phyloP scores from a whole-genome alignment of 2,329 filamentous ascomycete species.

The Decorospora gaudefroyi region DNA sequence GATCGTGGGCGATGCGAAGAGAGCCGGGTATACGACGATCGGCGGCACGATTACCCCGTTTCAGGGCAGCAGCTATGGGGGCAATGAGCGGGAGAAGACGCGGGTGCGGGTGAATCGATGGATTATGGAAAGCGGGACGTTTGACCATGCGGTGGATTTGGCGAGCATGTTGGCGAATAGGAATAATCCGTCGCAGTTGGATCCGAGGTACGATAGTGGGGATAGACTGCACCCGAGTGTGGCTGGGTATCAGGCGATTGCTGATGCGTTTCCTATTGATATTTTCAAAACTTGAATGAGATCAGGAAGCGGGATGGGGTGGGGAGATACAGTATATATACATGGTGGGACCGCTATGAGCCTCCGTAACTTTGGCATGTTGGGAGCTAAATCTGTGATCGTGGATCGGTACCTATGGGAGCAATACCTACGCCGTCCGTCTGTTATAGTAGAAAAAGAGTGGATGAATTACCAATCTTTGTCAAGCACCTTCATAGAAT shows the following conservation, averaged over 20 bases:
- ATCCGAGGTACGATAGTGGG: slow-evolving; percentile 60
- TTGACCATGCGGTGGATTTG: slow-evolving; percentile 67
- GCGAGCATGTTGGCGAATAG: slow-evolving; percentile 61
- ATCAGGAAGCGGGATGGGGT: not conserved
- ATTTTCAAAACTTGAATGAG: slow-evolving; percentile 50
- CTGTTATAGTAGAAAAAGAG: too few species aligned
- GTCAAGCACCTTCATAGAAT: too few species aligned
- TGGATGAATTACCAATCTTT: too few species aligned
- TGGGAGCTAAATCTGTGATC: too few species aligned
- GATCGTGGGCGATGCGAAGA: slow-evolving; percentile 55
- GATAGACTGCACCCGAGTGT: slow-evolving; percentile 68
- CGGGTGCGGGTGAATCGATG: slow-evolving; percentile 64
- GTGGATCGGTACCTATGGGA: too few species aligned
- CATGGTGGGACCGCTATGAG: too few species aligned
- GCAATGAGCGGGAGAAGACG: slow-evolving; percentile 60
- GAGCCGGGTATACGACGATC: slow-evolving; percentile 54
- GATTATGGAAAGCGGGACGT: slow-evolving; percentile 61
- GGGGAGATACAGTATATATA: not conserved
- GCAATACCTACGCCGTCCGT: too few species aligned
- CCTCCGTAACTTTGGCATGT: too few species aligned
- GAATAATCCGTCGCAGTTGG: slow-evolving; percentile 53
- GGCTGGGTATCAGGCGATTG: slow-evolving; percentile 63
- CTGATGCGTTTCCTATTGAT: slow-evolving; percentile 61
- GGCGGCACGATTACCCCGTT: slow-evolving; percentile 71
- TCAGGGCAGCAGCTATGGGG: slow-evolving; percentile 45